Evolutionary conservation across 176 grass and related monocot genomes (phyloP).

Genomic region (Triticum aestivum): DNA sequence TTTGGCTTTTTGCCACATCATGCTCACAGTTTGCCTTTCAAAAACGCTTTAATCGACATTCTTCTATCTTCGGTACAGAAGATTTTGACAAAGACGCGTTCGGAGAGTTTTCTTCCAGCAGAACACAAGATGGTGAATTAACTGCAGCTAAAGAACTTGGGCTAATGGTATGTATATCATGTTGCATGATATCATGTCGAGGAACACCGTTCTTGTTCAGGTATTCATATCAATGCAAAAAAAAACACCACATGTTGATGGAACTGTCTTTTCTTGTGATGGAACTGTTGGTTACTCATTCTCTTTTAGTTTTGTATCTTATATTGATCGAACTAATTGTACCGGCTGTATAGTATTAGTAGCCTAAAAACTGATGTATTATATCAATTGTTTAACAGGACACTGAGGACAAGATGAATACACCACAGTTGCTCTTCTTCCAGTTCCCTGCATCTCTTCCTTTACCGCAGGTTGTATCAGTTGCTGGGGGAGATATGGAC

Average conservation of each 20-base stretch:
- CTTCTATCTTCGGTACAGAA: constrained; percentile 17
- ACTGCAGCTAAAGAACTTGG: constrained; percentile 51
- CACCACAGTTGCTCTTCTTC: constrained; percentile 53
- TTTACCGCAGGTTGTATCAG: background rate
- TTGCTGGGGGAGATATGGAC: constrained; percentile 1
- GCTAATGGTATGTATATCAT: constrained; percentile 44
- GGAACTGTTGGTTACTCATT: background rate
- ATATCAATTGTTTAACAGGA: constrained; percentile 37
- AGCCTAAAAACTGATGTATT: background rate
- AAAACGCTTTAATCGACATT: background rate
- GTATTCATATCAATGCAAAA: constrained; percentile 13
- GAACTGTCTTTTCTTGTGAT: background rate
- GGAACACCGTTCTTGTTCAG: constrained; percentile 8
- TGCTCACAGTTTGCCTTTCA: background rate
- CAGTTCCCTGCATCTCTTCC: constrained; percentile 64
- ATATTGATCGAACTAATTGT: background rate
- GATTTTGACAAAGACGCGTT: constrained; percentile 47
- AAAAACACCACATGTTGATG: no score
- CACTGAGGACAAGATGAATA: constrained; percentile 1
- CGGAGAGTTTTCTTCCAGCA: constrained; percentile 31
- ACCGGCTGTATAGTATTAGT: background rate
- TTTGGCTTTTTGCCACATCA: background rate
- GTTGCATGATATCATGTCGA: constrained; percentile 5
- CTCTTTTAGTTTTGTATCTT: background rate
- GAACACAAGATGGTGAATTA: constrained; percentile 31